These are phyloP conservation scores for Penicillium angulare DNA, from an alignment of 495 filamentous ascomycete species.

Conservation along the genomic window DNA sequence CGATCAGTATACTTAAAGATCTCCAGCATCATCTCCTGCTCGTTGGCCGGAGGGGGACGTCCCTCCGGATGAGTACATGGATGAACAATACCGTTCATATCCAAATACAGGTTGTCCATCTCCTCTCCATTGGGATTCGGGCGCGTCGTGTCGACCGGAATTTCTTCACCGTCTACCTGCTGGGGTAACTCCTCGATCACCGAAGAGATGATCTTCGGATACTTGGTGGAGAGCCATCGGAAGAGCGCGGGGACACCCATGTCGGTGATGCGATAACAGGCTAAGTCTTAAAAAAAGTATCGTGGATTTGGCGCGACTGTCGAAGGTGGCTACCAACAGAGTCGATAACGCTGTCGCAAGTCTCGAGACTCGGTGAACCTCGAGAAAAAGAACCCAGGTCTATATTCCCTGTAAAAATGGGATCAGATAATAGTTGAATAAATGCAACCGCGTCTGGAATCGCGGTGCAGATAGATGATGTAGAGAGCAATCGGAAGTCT, in stretches of 20 bases:
- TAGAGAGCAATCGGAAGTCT: slow-evolving; percentile 14
- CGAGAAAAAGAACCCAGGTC: background rate
- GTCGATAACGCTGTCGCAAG: background rate
- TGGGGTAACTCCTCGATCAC: slow-evolving; percentile 84
- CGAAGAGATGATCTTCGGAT: slow-evolving; percentile 90
- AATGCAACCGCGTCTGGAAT: slow-evolving; percentile 15
- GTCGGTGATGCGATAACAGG: slow-evolving; percentile 31
- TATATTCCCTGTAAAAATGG: background rate
- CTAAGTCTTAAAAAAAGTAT: slow-evolving; percentile 4
- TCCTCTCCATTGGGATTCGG: slow-evolving; percentile 98
- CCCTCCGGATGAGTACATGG: slow-evolving; percentile 98
- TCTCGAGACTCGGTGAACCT: slow-evolving; percentile 1
- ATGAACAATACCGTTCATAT: slow-evolving; percentile 99
- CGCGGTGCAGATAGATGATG: slow-evolving; percentile 14
- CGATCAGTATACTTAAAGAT: slow-evolving; percentile 97
- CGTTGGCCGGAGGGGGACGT: slow-evolving; percentile 80
- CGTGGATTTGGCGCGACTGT: slow-evolving; percentile 8
- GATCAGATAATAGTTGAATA: background rate
- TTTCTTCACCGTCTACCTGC: slow-evolving; percentile 71
- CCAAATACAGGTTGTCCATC: slow-evolving; percentile 95
- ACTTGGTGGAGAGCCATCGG: slow-evolving; percentile 91
- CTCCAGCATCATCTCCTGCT: slow-evolving; percentile 99
- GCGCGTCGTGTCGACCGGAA: slow-evolving; percentile 78
- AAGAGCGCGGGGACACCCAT: slow-evolving; percentile 97
- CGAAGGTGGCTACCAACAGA: slow-evolving; percentile 8